Base-by-base conservation (phyloP, 345 rosid species). In the Gynandropsis gynandra region DNA sequence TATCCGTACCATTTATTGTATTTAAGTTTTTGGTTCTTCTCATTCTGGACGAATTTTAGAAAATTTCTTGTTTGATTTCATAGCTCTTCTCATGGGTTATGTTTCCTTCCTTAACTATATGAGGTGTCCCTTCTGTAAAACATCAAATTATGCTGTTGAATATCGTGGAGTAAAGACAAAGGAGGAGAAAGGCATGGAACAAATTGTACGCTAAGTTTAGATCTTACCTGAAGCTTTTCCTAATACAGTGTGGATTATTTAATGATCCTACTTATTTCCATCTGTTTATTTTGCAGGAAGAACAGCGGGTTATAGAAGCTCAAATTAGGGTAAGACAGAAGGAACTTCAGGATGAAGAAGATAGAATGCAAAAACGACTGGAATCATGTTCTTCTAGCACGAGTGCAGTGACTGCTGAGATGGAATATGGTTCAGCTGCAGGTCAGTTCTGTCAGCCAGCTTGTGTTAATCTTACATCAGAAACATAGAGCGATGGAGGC, bases 101-200 rank as follows among this genome's bases (percentile, higher is more conserved):
- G 4, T 32, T 10, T 20, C 12, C 43, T 41, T 60, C 50, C 93
- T 78, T 81, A 74, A 80, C 74, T 20, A 32, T 56, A 27, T 59
- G 29, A 86, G 97, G 60, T 89, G 97, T 48, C 97, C 97, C 3
- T 89, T 80, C 65, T 89, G 96, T 68, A 89, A 89, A 81, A 83
- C 90, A 16, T 62, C 75, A 12, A 89, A 86, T 65, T 89, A 89
- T 64, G 97, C 83, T 21, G 97, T 86, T 38, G 97, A 81, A 77
- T 89, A 71, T 54, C 80, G 85, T 21, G 96, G 97, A 61, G 75
- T 73, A 63, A 89, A 81, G 74, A 78, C 96, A 53, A 86, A 86
- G 72, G 97, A 86, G 78, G 94, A 86, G 74, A 86, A 81, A 72
- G 87, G 85, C 66, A 62, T 78, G 44, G 97, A 89, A 66, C 85